phyloP scores from a whole-genome alignment of 441 rosid genomes.

The Pelargonium exstipulatum region DNA sequence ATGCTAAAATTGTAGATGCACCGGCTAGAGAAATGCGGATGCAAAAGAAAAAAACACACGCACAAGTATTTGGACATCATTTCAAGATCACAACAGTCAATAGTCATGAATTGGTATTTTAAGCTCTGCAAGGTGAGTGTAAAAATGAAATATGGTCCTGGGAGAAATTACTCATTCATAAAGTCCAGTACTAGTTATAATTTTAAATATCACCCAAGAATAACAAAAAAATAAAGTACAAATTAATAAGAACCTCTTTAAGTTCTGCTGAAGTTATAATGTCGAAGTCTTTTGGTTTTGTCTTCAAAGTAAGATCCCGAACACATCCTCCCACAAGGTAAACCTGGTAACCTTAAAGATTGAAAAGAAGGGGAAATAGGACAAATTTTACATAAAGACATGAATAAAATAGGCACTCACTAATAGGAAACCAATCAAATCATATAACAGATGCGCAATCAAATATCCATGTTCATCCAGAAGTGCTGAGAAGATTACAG shows the following conservation, averaged over 20 bases:
- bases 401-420: not conserved
- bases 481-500: not conserved
- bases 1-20: not conserved
- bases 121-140: not conserved
- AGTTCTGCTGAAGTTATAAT: slow-evolving; percentile 77
- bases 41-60: not conserved
- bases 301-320: slow-evolving; percentile 70
- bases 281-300: slow-evolving; percentile 74
- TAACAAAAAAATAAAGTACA: not conserved
- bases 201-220: not conserved
- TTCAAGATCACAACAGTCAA: not conserved
- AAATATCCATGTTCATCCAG: not conserved
- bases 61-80: not conserved
- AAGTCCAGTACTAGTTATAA: slow-evolving; percentile 4
- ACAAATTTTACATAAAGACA: not conserved
- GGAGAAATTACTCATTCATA: not conserved
- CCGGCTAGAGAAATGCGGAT: not conserved
- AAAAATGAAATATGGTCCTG: not conserved
- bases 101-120: not conserved
- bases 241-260: slow-evolving; percentile 43
- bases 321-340: slow-evolving; percentile 93
- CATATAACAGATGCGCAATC: not conserved
- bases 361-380: not conserved
- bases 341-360: slow-evolving; percentile 51
- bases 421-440: not conserved